Evolutionary conservation across 108 stramenopile species (phyloP), one percentile per base, ranked within the genome.

Genomic region (Skeletonema tropicum): DNA sequence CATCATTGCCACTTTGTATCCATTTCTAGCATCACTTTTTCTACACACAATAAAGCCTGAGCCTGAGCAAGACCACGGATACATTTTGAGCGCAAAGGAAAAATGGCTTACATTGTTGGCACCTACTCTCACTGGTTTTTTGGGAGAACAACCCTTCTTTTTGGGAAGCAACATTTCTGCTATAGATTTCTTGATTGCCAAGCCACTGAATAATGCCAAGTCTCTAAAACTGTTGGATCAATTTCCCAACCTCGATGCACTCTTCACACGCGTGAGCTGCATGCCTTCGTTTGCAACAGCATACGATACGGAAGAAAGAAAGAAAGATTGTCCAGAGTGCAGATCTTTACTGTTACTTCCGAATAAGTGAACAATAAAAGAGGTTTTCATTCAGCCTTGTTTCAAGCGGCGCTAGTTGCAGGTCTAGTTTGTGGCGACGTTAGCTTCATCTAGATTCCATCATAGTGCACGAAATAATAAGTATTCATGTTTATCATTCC

Each of bases 1-100:
- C 52, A 58, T 74, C 5, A 42, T 58, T n/a, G 49, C 74, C 0
- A 74, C 74, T 2, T 66, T 74, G 3, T 74, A 74, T 58, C 74
- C 74, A 23, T 74, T 74, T 32, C 25, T 74, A 39, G 66, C 74
- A 10, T 74, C 74, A 17, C 33, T 74, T 17, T 74, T 38, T 23
- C 31, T 74, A 9, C 74, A 74, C 3, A 74, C 74, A 42, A 26
- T 74, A 29, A 57, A 74, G 52, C 74, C 74, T 25, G 25, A 13
- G 2, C 45, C 57, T 31, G 66, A 74, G 8, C 74, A 68, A 42
- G 74, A 74, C n/a, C 14, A 46, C 10, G 66, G 2, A 0, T 74
- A 74, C 52, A n/a, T 74, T 10, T n/a, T 52, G 33, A 17, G 12
- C 1, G 46, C 66, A 0, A 36, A 68, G 23, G 19, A 1, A 23